phyloP scores from a whole-genome alignment of 1,284 basidiomycete species.

The Neolentinus lepideus region DNA sequence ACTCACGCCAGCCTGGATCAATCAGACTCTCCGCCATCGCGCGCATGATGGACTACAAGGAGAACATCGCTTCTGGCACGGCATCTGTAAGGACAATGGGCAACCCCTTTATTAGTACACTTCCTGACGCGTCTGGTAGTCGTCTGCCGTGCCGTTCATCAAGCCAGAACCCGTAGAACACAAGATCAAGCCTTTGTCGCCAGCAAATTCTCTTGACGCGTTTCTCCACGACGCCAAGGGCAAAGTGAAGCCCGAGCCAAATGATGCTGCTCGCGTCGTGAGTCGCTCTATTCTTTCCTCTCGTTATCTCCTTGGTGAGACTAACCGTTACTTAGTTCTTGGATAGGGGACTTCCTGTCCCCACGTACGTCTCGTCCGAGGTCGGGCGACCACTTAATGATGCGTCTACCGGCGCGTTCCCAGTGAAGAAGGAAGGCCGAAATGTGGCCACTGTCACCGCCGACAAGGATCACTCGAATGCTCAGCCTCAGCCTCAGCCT shows the following conservation, averaged over 20 bases:
- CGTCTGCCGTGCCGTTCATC: slow-evolving; percentile 15
- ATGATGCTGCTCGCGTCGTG: slow-evolving; percentile 23
- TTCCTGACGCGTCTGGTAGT: not conserved
- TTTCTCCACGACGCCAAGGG: slow-evolving; percentile 6
- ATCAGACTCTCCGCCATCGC: not conserved
- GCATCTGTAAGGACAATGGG: slow-evolving; percentile 6
- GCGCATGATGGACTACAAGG: slow-evolving; percentile 20
- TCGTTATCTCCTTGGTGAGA: slow-evolving; percentile 6
- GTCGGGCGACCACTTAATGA: not conserved
- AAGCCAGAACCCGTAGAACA: slow-evolving; percentile 36
- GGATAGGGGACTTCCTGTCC: slow-evolving; percentile 20
- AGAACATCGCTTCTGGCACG: slow-evolving; percentile 14
- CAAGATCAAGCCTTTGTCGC: slow-evolving; percentile 18
- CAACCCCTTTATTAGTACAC: slow-evolving; percentile 1
- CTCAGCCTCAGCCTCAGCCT: not conserved
- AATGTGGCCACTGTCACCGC: slow-evolving; percentile 1
- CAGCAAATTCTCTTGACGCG: slow-evolving; percentile 13
- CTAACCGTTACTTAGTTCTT: slow-evolving; percentile 10
- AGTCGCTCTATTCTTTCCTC: slow-evolving; percentile 8
- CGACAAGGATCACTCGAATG: not conserved
- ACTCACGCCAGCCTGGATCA: not conserved
- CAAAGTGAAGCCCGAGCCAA: slow-evolving; percentile 25
- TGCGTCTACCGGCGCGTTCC: slow-evolving; percentile 1
- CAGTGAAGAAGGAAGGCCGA: slow-evolving; percentile 3
- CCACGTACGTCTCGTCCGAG: slow-evolving; percentile 8